These are phyloP conservation scores for Sporothrix brunneoviolacea DNA, from an alignment of 2,329 filamentous ascomycete species.

Conservation along the genomic window DNA sequence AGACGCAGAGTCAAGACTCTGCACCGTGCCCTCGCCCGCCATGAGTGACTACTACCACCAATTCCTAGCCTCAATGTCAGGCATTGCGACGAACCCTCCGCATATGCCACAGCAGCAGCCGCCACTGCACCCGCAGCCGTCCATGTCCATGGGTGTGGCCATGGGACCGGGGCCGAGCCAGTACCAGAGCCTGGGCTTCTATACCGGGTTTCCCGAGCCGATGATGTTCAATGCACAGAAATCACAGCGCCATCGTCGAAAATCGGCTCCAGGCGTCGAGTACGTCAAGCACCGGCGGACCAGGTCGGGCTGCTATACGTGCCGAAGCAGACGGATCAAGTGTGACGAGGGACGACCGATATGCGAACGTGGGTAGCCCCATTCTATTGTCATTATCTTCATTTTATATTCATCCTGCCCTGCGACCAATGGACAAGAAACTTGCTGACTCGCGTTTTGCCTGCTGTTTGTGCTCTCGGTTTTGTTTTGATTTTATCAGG, in stretches of 20 bases:
- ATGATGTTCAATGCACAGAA: conserved; percentile 41
- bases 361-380: conserved; percentile 60
- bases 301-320: conserved; percentile 88
- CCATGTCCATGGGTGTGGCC: conserved; percentile 26
- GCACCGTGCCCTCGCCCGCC: not conserved
- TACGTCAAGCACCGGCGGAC: conserved; percentile 90
- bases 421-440: not conserved
- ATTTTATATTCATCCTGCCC: not conserved
- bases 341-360: conserved; percentile 85
- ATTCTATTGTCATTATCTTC: not conserved
- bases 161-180: conserved; percentile 30
- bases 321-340: conserved; percentile 82
- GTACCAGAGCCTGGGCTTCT: conserved; percentile 44
- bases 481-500: conserved; percentile 39
- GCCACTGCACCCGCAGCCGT: conserved; percentile 23
- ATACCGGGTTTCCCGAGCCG: conserved; percentile 44
- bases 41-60: conserved; percentile 54
- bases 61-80: conserved; percentile 48
- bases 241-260: conserved; percentile 43
- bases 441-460: not conserved
- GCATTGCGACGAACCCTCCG: conserved; percentile 25
- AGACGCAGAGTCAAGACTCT: too few relatives aligned
- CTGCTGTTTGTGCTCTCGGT: not conserved
- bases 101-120: conserved; percentile 5
- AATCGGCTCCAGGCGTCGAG: conserved; percentile 49